phyloP scores from a whole-genome alignment of 495 filamentous ascomycete genomes.

The Letharia columbiana region DNA sequence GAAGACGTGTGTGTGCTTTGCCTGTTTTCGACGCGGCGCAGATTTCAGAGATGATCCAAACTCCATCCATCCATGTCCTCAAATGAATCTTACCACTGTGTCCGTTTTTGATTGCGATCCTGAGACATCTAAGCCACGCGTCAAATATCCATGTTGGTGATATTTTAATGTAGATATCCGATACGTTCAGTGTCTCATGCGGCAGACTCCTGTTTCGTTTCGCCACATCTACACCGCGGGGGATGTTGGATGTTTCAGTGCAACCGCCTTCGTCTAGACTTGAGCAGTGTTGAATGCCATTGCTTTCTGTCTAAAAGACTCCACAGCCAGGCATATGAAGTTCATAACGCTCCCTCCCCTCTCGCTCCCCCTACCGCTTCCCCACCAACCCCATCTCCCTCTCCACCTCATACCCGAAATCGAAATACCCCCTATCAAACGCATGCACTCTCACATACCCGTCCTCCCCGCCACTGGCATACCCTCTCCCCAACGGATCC shows the following conservation, averaged over 20 bases:
- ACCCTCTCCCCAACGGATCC: conserved; percentile 81
- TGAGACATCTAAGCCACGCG: background rate
- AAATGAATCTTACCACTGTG: background rate
- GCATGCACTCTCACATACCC: conserved; percentile 97
- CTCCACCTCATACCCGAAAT: conserved; percentile 98
- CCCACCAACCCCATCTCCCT: conserved; percentile 41
- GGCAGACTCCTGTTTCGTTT: background rate
- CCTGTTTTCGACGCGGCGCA: background rate
- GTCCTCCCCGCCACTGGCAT: conserved; percentile 92
- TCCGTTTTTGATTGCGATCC: background rate
- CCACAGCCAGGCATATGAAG: background rate
- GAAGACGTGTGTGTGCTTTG: background rate
- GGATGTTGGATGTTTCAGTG: too few species aligned
- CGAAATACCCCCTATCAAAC: conserved; percentile 97
- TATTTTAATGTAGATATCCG: background rate
- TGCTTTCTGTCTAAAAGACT: background rate
- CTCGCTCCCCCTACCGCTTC: conserved; percentile 1
- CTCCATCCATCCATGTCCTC: too few species aligned
- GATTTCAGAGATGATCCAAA: background rate
- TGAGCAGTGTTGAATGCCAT: background rate
- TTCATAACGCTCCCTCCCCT: background rate
- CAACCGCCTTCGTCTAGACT: too few species aligned
- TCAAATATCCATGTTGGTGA: background rate
- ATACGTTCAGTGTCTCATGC: background rate
- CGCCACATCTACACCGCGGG: background rate